Evolutionary conservation across 345 rosid genomes (phyloP).

Genomic region (Populus simonii): DNA sequence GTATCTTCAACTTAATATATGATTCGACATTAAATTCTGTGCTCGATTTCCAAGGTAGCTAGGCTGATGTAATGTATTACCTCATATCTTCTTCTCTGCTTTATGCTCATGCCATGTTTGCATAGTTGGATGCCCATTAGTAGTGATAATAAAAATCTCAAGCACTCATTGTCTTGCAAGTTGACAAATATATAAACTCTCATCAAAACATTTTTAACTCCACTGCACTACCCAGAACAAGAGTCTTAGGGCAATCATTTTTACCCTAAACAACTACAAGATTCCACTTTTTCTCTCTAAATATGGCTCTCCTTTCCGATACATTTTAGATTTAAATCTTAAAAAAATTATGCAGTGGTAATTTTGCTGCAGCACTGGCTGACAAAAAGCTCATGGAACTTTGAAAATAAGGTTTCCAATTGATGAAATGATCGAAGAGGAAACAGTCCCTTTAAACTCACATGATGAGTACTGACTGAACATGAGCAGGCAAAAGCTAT

Average conservation of each 20-base stretch:
- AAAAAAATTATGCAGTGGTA: neutral
- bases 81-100: neutral
- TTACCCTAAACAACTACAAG: neutral
- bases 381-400: neutral
- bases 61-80: neutral
- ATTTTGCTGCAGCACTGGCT: neutral
- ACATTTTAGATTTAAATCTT: neutral
- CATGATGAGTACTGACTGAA: neutral
- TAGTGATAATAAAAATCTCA: neutral
- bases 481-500: neutral
- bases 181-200: neutral
- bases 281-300: neutral
- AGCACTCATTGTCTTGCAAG: neutral
- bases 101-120: slow-evolving; percentile 2
- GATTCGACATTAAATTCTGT: neutral
- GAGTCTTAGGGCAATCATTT: neutral
- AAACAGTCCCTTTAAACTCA: neutral
- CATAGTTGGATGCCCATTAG: neutral
- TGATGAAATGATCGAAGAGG: neutral
- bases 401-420: too few relatives aligned
- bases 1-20: neutral
- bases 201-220: neutral
- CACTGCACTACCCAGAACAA: neutral
- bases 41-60: neutral
- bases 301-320: neutral